These are phyloP conservation scores for Kregervanrija fluxuum DNA, from an alignment of 805 yeast genomes.

Conservation along the genomic window DNA sequence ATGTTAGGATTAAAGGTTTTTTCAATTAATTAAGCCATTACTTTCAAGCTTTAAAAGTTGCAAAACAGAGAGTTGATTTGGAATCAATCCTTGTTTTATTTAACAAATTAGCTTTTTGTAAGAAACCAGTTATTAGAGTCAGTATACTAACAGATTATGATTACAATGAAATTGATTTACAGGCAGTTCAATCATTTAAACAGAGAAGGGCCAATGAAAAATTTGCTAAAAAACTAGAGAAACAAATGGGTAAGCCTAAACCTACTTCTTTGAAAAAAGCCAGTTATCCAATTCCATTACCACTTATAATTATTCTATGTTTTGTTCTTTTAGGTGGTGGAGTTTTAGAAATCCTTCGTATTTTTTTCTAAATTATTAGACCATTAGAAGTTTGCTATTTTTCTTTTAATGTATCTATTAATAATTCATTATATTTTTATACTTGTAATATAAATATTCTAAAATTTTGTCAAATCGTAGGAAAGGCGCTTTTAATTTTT, in stretches of 20 bases:
- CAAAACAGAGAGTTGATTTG: background rate
- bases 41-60: background rate
- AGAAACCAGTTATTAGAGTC: background rate
- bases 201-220: slow-evolving; percentile 85
- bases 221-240: slow-evolving; percentile 66
- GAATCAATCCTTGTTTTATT: background rate
- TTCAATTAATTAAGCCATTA: background rate
- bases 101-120: background rate
- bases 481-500: too few species aligned
- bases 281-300: slow-evolving; percentile 51
- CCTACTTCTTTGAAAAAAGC: slow-evolving; percentile 29
- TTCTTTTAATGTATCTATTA: too few species aligned
- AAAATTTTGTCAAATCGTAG: too few species aligned
- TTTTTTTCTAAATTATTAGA: slow-evolving; percentile 35
- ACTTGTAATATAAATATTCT: too few species aligned
- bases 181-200: slow-evolving; percentile 76
- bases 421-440: too few species aligned
- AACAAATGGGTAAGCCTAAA: slow-evolving; percentile 69
- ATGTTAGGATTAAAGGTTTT: background rate
- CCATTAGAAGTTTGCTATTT: too few species aligned
- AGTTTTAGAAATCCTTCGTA: slow-evolving; percentile 55
- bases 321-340: slow-evolving; percentile 83
- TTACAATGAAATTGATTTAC: background rate
- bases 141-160: too few species aligned
- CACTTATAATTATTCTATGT: slow-evolving; percentile 45